Evolutionary conservation across 2,329 filamentous ascomycete species (phyloP).

Genomic region (Clonostachys solani): DNA sequence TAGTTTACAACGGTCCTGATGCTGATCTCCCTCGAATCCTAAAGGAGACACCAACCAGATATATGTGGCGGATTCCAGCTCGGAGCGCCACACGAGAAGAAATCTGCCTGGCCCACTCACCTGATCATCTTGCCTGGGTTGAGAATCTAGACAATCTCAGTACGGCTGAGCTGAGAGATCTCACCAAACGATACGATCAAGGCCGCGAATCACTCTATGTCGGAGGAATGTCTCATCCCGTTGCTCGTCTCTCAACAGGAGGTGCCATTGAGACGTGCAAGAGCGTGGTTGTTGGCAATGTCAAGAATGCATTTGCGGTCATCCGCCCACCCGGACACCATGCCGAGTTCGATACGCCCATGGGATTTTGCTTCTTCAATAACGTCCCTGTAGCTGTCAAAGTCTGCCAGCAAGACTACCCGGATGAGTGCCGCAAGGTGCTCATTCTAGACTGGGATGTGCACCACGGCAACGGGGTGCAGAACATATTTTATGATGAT

Average conservation of each 20-base stretch:
- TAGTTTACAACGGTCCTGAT: slow-evolving; percentile 63
- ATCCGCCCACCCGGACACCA: slow-evolving; percentile 95
- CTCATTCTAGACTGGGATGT: slow-evolving; percentile 91
- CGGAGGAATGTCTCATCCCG: slow-evolving; percentile 75
- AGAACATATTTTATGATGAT: slow-evolving; percentile 93
- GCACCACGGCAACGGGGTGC: slow-evolving; percentile 83
- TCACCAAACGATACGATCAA: slow-evolving; percentile 58
- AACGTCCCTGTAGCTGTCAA: slow-evolving; percentile 93
- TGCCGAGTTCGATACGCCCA: slow-evolving; percentile 78
- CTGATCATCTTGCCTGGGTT: slow-evolving; percentile 78
- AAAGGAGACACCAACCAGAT: slow-evolving; percentile 49
- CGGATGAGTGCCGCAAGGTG: slow-evolving; percentile 78
- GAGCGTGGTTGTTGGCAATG: slow-evolving; percentile 75
- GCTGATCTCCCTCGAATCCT: slow-evolving; percentile 47
- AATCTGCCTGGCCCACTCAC: slow-evolving; percentile 73
- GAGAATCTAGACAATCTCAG: slow-evolving; percentile 47
- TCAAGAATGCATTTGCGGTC: slow-evolving; percentile 94
- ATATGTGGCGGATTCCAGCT: slow-evolving; percentile 74
- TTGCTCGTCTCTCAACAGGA: slow-evolving; percentile 79
- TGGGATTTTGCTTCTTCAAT: slow-evolving; percentile 98
- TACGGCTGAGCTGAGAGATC: slow-evolving; percentile 61
- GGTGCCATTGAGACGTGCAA: slow-evolving; percentile 95
- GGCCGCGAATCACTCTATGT: slow-evolving; percentile 78
- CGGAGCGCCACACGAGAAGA: slow-evolving; percentile 76
- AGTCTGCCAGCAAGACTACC: slow-evolving; percentile 79